phyloP scores from a whole-genome alignment of 768 basidiomycete genomes.

The Tylopilus sp. region DNA sequence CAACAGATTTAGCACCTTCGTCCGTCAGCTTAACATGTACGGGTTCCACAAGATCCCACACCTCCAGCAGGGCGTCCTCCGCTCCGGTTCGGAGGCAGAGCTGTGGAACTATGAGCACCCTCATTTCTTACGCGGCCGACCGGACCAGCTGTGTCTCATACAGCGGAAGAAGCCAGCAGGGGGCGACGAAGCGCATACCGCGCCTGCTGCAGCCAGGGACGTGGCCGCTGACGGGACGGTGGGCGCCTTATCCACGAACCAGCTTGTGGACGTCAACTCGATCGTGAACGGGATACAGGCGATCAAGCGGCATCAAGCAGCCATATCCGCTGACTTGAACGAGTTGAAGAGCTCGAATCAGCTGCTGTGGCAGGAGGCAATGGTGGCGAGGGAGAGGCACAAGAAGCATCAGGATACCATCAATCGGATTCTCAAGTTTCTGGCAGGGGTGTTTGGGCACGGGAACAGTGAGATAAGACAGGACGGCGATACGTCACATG shows the following conservation, averaged over 20 bases:
- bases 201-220: conserved; percentile 14
- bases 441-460: conserved; percentile 87
- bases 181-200: conserved; percentile 31
- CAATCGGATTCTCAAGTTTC: conserved; percentile 90
- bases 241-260: conserved; percentile 38
- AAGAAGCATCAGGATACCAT: conserved; percentile 96
- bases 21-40: conserved; percentile 95
- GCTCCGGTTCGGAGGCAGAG: conserved; percentile 76
- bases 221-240: conserved; percentile 11
- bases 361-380: conserved; percentile 86
- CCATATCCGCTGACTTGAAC: conserved; percentile 73
- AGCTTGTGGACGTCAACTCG: conserved; percentile 71
- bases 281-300: conserved; percentile 79
- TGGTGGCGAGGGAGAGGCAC: conserved; percentile 72
- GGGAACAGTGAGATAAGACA: conserved; percentile 36
- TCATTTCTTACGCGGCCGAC: conserved; percentile 85
- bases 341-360: conserved; percentile 87
- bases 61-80: conserved; percentile 90
- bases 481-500: conserved; percentile 34
- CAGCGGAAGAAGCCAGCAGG: conserved; percentile 64
- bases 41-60: conserved; percentile 97
- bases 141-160: conserved; percentile 83
- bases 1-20: conserved; percentile 93
- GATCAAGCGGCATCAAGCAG: conserved; percentile 88
- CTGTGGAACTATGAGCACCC: conserved; percentile 91